These are phyloP conservation scores for Verticillium longisporum DNA, from an alignment of 2,329 filamentous ascomycete genomes.

Conservation along the genomic window DNA sequence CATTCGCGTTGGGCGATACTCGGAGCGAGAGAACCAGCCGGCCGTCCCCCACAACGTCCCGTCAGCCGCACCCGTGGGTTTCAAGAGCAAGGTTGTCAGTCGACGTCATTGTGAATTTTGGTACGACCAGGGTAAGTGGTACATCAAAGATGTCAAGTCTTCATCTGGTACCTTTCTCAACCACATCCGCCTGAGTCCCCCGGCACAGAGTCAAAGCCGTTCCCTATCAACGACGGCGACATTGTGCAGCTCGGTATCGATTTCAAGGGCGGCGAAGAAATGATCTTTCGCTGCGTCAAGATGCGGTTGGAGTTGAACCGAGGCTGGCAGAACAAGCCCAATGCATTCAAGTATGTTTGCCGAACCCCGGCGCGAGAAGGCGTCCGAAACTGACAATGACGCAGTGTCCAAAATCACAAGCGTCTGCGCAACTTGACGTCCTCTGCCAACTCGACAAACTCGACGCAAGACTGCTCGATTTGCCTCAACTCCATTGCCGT, in stretches of 20 bases:
- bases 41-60: constrained; percentile 62
- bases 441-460: constrained; percentile 41
- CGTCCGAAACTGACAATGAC: neutral
- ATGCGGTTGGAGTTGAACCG: constrained; percentile 93
- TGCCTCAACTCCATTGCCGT: constrained; percentile 89
- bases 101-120: constrained; percentile 96
- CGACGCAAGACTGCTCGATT: constrained; percentile 87
- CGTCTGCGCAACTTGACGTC: constrained; percentile 67
- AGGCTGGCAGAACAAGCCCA: constrained; percentile 90
- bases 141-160: constrained; percentile 93
- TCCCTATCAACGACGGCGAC: constrained; percentile 88
- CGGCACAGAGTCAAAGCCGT: constrained; percentile 82
- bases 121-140: constrained; percentile 86
- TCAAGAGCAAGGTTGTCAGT: constrained; percentile 98
- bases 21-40: constrained; percentile 76
- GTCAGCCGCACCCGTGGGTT: constrained; percentile 82
- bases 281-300: constrained; percentile 98
- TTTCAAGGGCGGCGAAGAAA: constrained; percentile 95
- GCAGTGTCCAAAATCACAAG: constrained; percentile 86
- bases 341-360: constrained; percentile 84
- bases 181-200: constrained; percentile 92
- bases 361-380: neutral
- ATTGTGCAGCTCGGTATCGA: constrained; percentile 98
- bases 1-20: constrained; percentile 89
- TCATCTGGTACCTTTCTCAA: constrained; percentile 96